Base-by-base conservation (phyloP, 306 rosid species). In the Rosa multiflora region DNA sequence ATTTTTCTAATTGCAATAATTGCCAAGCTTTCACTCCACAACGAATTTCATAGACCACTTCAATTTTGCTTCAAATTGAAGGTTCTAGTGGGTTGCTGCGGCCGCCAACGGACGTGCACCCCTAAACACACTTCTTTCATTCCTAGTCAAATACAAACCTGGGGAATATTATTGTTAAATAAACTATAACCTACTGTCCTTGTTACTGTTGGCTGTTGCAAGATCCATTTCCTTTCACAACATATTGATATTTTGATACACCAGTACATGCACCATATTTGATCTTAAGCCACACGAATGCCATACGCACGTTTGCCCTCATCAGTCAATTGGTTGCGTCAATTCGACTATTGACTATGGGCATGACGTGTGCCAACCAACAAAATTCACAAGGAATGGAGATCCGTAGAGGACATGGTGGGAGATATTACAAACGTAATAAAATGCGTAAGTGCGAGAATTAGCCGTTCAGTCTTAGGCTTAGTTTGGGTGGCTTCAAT, bases 1-100 rank as follows among this genome's bases (percentile, higher is more conserved):
- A 21, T 51, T 73, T 21, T 78, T 49, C 46, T 20, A 53, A 44
- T 82, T 32, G 43, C 53, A 76, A 64, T 18, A 39, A 21, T 56
- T 70, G 39, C 3, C 8, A 72, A 72, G 48, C 76, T 73, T 48
- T 62, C 58, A 42, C 37, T 62, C 40, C 56, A 12, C 6, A 69
- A 70, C 21, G 29, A 70, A 46, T 47, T 23, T 23, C 74, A 11
- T 11, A 26, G 42, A 70, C 9, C 13, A 70, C 12, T 12, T 6
- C 2, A 32, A 21, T 15, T 29, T 48, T 48, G 61, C 44, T 71
- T 71, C 61, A 71, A 26, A 9, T 9, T 23, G 55, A 71, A 71
- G 75, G 1, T 71, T 48, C 23, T 14, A 23, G 6, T 47, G 29
- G 3, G 43, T 12, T 18, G 75, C 7, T 2, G 74, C 43, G 29